These are phyloP conservation scores for Podosphaera fusca DNA, from an alignment of 2,329 filamentous ascomycete species.

Conservation along the genomic window DNA sequence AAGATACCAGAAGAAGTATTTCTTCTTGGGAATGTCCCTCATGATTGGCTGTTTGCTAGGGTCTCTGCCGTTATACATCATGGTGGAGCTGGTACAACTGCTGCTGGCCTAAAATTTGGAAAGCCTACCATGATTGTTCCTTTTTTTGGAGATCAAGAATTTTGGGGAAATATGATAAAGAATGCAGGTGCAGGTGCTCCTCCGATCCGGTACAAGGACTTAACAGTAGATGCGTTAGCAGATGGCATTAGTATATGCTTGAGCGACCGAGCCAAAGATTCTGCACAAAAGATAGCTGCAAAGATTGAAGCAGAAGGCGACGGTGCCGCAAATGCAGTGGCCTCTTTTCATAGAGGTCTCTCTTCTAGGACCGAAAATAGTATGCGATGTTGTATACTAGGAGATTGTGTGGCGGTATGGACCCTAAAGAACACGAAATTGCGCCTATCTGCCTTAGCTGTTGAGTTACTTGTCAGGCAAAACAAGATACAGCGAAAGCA, in stretches of 20 bases:
- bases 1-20: slow-evolving; percentile 39
- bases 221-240: slow-evolving; percentile 38
- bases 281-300: slow-evolving; percentile 33
- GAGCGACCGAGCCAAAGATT: slow-evolving; percentile 32
- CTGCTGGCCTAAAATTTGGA: slow-evolving; percentile 47
- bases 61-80: slow-evolving; percentile 48
- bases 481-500: slow-evolving; percentile 40
- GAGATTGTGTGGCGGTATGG: slow-evolving; percentile 43
- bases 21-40: slow-evolving; percentile 51
- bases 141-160: slow-evolving; percentile 60
- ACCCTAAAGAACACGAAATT: slow-evolving; percentile 35
- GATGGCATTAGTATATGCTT: slow-evolving; percentile 50
- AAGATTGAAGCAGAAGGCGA: slow-evolving; percentile 39
- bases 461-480: slow-evolving; percentile 36
- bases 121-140: slow-evolving; percentile 55
- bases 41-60: slow-evolving; percentile 54
- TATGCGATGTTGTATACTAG: slow-evolving; percentile 43
- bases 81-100: slow-evolving; percentile 57
- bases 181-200: slow-evolving; percentile 39
- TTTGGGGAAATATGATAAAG: slow-evolving; percentile 51
- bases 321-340: slow-evolving; percentile 45
- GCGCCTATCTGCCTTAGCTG: slow-evolving; percentile 38
- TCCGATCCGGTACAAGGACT: slow-evolving; percentile 43
- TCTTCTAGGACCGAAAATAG: slow-evolving; percentile 25
- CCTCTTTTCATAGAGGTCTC: slow-evolving; percentile 39